A percentile compares a stretch with the other conserved stretches of the same genome.
Conservation (phyloP, 2,329 filamentous ascomycete species). For the Fonsecaea monophora region DNA sequence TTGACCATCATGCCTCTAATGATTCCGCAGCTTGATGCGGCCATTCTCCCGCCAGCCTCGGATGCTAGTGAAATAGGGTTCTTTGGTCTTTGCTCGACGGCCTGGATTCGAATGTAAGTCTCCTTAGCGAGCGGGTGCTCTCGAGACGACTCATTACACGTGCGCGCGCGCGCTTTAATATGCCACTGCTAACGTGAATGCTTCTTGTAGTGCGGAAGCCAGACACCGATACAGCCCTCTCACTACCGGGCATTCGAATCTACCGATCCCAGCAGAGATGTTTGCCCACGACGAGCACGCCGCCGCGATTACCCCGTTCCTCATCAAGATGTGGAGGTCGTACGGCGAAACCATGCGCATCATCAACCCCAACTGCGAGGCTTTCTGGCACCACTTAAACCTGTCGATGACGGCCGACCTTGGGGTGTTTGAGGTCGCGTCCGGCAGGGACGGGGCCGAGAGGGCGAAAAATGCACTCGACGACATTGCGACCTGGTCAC, state of each 20-base stretch:
- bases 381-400: slow-evolving; percentile 61
- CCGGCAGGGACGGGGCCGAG: slow-evolving; percentile 55
- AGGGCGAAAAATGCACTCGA: slow-evolving; percentile 57
- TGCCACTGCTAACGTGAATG: not conserved
- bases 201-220: slow-evolving; percentile 5
- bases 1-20: slow-evolving; percentile 19
- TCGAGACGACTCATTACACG: no score
- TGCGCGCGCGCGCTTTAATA: not conserved
- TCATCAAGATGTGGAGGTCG: slow-evolving; percentile 11
- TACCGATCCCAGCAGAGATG: slow-evolving; percentile 14
- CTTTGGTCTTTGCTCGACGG: slow-evolving; percentile 16
- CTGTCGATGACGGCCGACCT: slow-evolving; percentile 60
- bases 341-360: slow-evolving; percentile 53
- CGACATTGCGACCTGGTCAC: slow-evolving; percentile 58
- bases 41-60: slow-evolving; percentile 7
- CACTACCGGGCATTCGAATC: not conserved
- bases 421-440: slow-evolving; percentile 59
- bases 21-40: slow-evolving; percentile 8
- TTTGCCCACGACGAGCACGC: slow-evolving; percentile 18
- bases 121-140: not conserved
- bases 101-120: slow-evolving; percentile 15
- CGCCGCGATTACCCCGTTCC: slow-evolving; percentile 7
- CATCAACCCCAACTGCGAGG: slow-evolving; percentile 56
- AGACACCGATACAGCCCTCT: slow-evolving; percentile 1
- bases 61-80: slow-evolving; percentile 18